These are phyloP conservation scores for Aspergillus mulundensis DNA, from an alignment of 495 filamentous ascomycete genomes.

Conservation along the genomic window DNA sequence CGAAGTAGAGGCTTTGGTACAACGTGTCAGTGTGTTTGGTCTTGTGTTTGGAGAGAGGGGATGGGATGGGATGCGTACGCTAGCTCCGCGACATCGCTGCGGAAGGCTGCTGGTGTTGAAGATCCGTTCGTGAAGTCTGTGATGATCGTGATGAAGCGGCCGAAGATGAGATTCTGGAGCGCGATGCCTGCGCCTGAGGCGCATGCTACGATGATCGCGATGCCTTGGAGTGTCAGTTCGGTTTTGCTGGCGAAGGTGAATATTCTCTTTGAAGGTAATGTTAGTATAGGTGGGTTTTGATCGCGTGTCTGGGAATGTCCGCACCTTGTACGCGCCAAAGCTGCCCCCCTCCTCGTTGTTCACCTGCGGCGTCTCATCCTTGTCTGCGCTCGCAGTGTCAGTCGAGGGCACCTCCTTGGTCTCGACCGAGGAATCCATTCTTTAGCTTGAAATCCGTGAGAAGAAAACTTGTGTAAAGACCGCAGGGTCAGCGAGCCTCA, in stretches of 20 bases:
- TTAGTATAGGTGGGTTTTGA: too few species aligned
- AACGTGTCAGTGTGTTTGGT: too few species aligned
- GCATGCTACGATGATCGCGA: neutral
- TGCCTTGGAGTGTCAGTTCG: neutral
- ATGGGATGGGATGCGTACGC: neutral
- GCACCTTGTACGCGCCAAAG: constrained; percentile 3
- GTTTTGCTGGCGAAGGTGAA: neutral
- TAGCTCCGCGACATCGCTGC: neutral
- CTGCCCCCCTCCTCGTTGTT: neutral
- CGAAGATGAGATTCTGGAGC: constrained; percentile 8
- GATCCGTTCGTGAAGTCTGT: neutral
- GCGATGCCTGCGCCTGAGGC: constrained; percentile 4
- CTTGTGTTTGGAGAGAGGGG: too few species aligned
- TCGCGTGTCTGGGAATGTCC: too few species aligned
- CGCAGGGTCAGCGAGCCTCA: too few species aligned
- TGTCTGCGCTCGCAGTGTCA: neutral
- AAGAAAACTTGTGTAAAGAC: too few species aligned
- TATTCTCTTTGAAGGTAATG: neutral
- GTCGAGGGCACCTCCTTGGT: neutral
- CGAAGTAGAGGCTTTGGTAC: neutral
- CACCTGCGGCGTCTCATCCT: too few species aligned
- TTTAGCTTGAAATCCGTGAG: too few species aligned
- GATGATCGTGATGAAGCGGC: constrained; percentile 1
- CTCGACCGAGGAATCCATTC: neutral
- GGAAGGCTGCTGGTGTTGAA: neutral